These are phyloP conservation scores for Nemania abortiva DNA, from an alignment of 2,329 filamentous ascomycete species.

Conservation along the genomic window DNA sequence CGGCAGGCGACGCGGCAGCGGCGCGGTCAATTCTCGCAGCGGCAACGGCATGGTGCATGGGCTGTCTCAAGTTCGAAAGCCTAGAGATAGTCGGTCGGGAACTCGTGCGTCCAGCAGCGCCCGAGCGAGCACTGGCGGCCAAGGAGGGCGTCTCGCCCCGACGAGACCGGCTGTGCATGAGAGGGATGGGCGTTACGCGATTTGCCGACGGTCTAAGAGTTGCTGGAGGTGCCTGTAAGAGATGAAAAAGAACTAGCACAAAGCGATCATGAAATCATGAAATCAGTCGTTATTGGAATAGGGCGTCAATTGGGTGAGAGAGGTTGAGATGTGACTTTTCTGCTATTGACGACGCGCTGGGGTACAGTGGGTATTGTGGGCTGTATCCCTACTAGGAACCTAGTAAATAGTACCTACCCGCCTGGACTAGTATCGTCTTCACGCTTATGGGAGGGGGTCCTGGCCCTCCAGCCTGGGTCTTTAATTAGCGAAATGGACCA, in stretches of 20 bases:
- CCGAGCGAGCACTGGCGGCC: slow-evolving; percentile 43
- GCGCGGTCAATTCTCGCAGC: slow-evolving; percentile 53
- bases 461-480: too few species aligned
- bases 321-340: neutral
- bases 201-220: neutral
- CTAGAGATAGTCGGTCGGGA: slow-evolving; percentile 44
- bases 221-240: slow-evolving; percentile 12
- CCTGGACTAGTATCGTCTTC: too few species aligned
- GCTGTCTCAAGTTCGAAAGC: slow-evolving; percentile 46
- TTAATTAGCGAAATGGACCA: too few species aligned
- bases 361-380: slow-evolving; percentile 22
- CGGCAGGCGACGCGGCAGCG: slow-evolving; percentile 75
- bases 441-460: too few species aligned
- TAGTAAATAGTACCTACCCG: slow-evolving; percentile 32
- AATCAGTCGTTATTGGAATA: slow-evolving; percentile 2
- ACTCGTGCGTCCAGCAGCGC: slow-evolving; percentile 41
- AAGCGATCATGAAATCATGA: neutral
- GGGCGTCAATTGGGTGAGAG: neutral
- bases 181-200: neutral
- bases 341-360: slow-evolving; percentile 30
- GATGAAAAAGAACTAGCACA: slow-evolving; percentile 10
- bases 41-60: slow-evolving; percentile 41
- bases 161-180: slow-evolving; percentile 51
- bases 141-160: slow-evolving; percentile 50
- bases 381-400: neutral